Base-by-base conservation (phyloP, 2,329 filamentous ascomycete species). In the Monosporascus sp. region DNA sequence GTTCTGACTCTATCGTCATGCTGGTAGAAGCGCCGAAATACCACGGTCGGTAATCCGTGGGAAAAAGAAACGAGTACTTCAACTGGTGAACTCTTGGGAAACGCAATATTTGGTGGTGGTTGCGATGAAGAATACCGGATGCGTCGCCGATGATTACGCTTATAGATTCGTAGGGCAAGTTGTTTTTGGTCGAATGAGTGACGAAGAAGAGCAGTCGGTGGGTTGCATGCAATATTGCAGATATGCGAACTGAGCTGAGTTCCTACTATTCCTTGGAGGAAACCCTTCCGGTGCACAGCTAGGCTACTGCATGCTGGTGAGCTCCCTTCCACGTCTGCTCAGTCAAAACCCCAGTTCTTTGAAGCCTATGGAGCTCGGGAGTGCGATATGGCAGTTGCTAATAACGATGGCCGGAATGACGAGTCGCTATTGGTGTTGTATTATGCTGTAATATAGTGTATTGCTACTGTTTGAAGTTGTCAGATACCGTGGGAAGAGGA, bases 1-100 rank as follows among this genome's bases (percentile, higher is more conserved):
- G 50, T 41, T 70, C 68, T 46, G 68, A 54, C 22, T 67, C 65
- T 49, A 69, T 61, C 37, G 69, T 67, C 72, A 75, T 74, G 48
- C 47, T 55, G 50, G 49, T 49, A 37, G 48, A 52, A 51, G 22
- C 53, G 55, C 52, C 43, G 44, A 54, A 53, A 48, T 49, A 49
- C 47, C 46, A 24, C 57, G 52, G 53, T 56, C 46, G 55, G 49
- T 53, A 55, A 56, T 41, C 44, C 39, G 51, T 52, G 49, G 4
- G 45, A 22, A 9, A 48, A 37, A 41, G 22, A 31, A 27, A 35
- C 31, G 31, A 14, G 11, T 5, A 35, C 31, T 14, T 35, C 31
- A 35, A 35, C 31, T 14, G 31, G 31, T 35, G 14, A 43, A 43
- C 24, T 14, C 8, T 43, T 14, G 39, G 18, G 9, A 43, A 18